Evolutionary conservation across 2,329 filamentous ascomycete species (phyloP), one percentile per base, ranked within the genome.

Genomic region (Fusarium fujikuroi): DNA sequence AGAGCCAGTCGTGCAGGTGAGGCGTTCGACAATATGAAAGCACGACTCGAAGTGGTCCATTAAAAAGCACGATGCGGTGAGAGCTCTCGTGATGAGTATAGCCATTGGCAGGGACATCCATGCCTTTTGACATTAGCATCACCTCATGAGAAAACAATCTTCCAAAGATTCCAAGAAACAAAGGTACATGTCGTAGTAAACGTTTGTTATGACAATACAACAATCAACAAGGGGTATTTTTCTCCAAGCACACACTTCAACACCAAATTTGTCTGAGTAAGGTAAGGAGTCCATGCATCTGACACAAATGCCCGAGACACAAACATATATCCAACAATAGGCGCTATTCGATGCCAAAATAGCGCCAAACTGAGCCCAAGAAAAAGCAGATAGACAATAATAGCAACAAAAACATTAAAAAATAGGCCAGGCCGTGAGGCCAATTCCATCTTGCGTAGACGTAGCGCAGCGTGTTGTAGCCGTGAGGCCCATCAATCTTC

Each of bases 401-500:
- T 56, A 63, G 11, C 44, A 59, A 68, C 66, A 60, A 65, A 71
- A 73, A 61, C 57, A 77, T 75, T 67, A 77, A 70, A 72, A 69
- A 72, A 69, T 68, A 63, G 75, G 72, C 76, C 76, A 63, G 75
- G 76, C 76, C 76, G 76, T 63, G 76, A 78, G 76, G 76, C 76
- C 70, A 70, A 68, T 78, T 76, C 74, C 76, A 76, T 78, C 76
- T 78, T 78, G 68, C 71, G 47, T 74, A 73, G 70, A 69, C 69
- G 64, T 72, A 72, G 63, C 67, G 47, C 69, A 64, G 63, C 64
- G 34, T 67, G 50, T 62, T 63, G 73, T 73, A 78, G 76, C 76
- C 76, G 76, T 73, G 76, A 78, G 76, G 76, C 76, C 66, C 69
- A 63, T 76, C 75, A 78, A 76, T 78, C 76, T 78, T 78, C 73